A percentile compares a stretch with the other conserved stretches of the same genome.
Evolutionary conservation across 1,284 basidiomycete species (phyloP).

Genomic region (Pyrrhoderma noxium): DNA sequence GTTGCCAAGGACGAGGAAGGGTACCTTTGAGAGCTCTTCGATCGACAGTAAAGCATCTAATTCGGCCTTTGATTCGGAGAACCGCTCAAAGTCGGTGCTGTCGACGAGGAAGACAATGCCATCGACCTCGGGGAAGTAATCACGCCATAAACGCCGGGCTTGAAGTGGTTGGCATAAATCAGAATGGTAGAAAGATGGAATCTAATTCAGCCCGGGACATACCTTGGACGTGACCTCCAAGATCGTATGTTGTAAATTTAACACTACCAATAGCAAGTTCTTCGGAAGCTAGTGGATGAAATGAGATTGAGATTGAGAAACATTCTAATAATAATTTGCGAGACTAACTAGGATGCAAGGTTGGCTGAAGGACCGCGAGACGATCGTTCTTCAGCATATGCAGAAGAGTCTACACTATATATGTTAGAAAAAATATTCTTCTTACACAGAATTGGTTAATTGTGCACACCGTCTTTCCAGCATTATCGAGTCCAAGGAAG

Average conservation of each 20-base stretch:
- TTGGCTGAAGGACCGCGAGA: slow-evolving; percentile 95
- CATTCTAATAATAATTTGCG: slow-evolving; percentile 10
- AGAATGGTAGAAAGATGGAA: slow-evolving; percentile 13
- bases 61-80: slow-evolving; percentile 94
- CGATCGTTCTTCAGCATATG: slow-evolving; percentile 99
- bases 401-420: slow-evolving; percentile 70
- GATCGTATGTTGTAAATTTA: slow-evolving; percentile 98
- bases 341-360: slow-evolving; percentile 90
- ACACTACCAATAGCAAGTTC: slow-evolving; percentile 98
- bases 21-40: slow-evolving; percentile 91
- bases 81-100: slow-evolving; percentile 93
- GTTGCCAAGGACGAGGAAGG: slow-evolving; percentile 98
- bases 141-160: slow-evolving; percentile 98
- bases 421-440: slow-evolving; percentile 4
- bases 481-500: slow-evolving; percentile 98
- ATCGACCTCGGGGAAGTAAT: slow-evolving; percentile 99
- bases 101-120: slow-evolving; percentile 99
- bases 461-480: slow-evolving; percentile 89
- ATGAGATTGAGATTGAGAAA: slow-evolving; percentile 12
- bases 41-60: slow-evolving; percentile 93
- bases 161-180: slow-evolving; percentile 9
- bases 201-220: slow-evolving; percentile 23
- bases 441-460: too few species aligned
- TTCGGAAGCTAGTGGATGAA: slow-evolving; percentile 72
- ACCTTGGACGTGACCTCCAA: slow-evolving; percentile 98